A percentile compares a stretch with the other conserved stretches of the same genome.
Conservation (phyloP, 2,329 filamentous ascomycete species). For the Pyrenophora teres region DNA sequence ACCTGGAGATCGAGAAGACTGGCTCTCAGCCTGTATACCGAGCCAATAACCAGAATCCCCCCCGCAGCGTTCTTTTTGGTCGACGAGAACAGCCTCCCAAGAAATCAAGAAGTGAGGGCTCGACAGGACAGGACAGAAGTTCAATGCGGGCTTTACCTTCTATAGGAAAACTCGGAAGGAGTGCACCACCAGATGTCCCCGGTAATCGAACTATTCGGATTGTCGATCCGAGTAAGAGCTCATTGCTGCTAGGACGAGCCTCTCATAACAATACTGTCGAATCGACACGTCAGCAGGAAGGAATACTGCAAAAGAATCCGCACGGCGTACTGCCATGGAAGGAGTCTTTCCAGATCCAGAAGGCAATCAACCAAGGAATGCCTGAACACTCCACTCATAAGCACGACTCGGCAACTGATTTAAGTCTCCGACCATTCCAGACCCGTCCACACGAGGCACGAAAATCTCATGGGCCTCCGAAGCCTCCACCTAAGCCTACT, state of each 20-base stretch:
- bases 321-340: constrained; percentile 8
- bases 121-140: background rate
- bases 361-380: background rate
- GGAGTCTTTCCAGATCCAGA: constrained; percentile 11
- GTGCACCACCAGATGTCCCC: background rate
- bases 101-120: background rate
- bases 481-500: background rate
- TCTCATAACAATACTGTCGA: background rate
- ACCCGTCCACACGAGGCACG: background rate
- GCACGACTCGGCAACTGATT: constrained; percentile 11
- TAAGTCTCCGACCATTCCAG: constrained; percentile 3
- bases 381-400: background rate
- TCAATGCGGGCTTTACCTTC: constrained; percentile 6
- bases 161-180: constrained; percentile 1
- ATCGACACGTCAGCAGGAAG: background rate
- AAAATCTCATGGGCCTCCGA: background rate
- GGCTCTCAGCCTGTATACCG: background rate
- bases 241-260: constrained; percentile 1
- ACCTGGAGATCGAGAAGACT: background rate
- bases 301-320: background rate
- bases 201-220: constrained; percentile 9
- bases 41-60: background rate
- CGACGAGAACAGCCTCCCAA: constrained; percentile 1
- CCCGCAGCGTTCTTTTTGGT: background rate
- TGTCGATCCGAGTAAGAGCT: constrained; percentile 8